These are phyloP conservation scores for Oropetium thomaeum DNA, from an alignment of 176 grass and related monocot species.

Conservation along the genomic window DNA sequence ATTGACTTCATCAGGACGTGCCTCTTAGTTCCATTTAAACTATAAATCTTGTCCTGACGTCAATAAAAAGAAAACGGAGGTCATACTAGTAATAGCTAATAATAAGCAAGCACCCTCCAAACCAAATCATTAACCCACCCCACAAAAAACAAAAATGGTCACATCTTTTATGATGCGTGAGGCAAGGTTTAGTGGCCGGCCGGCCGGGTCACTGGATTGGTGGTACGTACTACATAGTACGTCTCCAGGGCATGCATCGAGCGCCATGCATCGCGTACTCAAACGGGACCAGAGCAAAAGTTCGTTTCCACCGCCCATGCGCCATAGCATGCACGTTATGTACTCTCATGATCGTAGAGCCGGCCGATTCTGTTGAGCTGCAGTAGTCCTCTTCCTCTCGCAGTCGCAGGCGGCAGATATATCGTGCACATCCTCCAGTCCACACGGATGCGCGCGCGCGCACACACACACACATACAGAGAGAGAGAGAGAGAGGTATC, in stretches of 20 bases:
- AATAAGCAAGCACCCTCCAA: too few relatives aligned
- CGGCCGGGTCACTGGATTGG: background rate
- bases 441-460: too few relatives aligned
- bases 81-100: too few relatives aligned
- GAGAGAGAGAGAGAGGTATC: background rate
- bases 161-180: background rate
- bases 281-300: background rate
- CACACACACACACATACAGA: too few relatives aligned
- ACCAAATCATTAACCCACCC: background rate
- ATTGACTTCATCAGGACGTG: too few relatives aligned
- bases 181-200: background rate
- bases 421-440: background rate
- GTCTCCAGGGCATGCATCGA: background rate
- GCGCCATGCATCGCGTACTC: background rate
- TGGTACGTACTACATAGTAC: background rate
- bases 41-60: too few relatives aligned
- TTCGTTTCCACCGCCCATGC: background rate
- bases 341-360: too few relatives aligned
- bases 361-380: background rate
- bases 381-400: too few relatives aligned
- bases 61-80: too few relatives aligned
- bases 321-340: too few relatives aligned
- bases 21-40: too few relatives aligned
- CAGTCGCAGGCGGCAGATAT: background rate
- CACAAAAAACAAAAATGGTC: background rate